phyloP scores from a whole-genome alignment of 176 grass and related monocot genomes.

The Oryza australiensis region DNA sequence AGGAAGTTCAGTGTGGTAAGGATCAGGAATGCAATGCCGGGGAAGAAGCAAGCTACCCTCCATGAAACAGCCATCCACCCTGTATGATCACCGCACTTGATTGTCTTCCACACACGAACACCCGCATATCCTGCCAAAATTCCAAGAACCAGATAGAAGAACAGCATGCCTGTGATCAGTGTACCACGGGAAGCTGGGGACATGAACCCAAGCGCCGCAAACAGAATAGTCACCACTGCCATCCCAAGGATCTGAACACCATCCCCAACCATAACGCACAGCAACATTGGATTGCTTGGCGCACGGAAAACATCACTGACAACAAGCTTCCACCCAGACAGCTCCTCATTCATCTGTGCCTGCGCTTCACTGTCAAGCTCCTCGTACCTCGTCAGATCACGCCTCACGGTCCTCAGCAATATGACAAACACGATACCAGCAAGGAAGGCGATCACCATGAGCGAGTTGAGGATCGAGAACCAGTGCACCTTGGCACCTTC shows the following conservation, averaged over 20 bases:
- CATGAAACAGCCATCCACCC: slow-evolving; percentile 66
- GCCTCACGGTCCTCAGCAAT: slow-evolving; percentile 65
- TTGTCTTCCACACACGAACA: slow-evolving; percentile 72
- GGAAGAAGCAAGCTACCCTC: slow-evolving; percentile 77
- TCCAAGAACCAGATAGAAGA: slow-evolving; percentile 76
- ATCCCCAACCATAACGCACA: slow-evolving; percentile 75
- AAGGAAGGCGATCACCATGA: slow-evolving; percentile 82
- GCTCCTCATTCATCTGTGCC: slow-evolving; percentile 80
- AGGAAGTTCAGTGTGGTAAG: slow-evolving; percentile 83
- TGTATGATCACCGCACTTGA: slow-evolving; percentile 70
- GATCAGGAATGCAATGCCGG: slow-evolving; percentile 81
- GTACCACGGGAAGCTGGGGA: slow-evolving; percentile 72
- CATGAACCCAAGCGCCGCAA: slow-evolving; percentile 78
- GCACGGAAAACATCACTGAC: slow-evolving; percentile 79
- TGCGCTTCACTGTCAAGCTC: slow-evolving; percentile 78
- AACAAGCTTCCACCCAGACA: slow-evolving; percentile 84
- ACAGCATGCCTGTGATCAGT: slow-evolving; percentile 75
- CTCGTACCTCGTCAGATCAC: slow-evolving; percentile 72
- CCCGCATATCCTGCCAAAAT: slow-evolving; percentile 62
- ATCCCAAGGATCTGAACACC: slow-evolving; percentile 84
- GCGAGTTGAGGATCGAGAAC: slow-evolving; percentile 90
- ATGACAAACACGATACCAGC: slow-evolving; percentile 80
- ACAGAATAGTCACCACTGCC: slow-evolving; percentile 76
- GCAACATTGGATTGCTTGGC: slow-evolving; percentile 65
- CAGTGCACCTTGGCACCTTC: slow-evolving; percentile 89